A percentile compares a stretch with the other conserved stretches of the same genome.
phyloP scores from a whole-genome alignment of 352 stramenopile genomes.

The Globisporangium rhizosaccharum region DNA sequence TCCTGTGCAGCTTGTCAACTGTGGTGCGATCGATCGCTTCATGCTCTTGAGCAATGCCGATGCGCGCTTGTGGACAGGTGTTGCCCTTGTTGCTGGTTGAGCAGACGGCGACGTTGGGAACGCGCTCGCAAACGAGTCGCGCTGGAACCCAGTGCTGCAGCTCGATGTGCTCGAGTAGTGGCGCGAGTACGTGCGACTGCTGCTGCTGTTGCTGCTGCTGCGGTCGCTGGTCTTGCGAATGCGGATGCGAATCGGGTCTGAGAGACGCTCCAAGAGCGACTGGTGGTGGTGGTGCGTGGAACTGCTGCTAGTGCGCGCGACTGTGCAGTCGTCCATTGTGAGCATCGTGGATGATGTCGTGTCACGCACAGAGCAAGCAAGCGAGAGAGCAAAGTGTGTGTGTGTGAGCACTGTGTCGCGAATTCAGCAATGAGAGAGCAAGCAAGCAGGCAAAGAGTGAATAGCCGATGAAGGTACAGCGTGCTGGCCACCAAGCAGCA shows the following conservation, averaged over 20 bases:
- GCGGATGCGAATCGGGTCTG: slow-evolving; percentile 3
- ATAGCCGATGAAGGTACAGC: too few relatives aligned
- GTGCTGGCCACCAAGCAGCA: too few relatives aligned
- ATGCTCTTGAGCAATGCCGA: slow-evolving; percentile 5
- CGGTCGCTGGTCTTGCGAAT: slow-evolving; percentile 2
- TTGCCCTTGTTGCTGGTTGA: not conserved
- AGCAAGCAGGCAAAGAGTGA: too few relatives aligned
- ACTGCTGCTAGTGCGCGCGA: not conserved
- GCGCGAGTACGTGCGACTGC: slow-evolving; percentile 2
- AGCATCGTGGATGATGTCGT: not conserved
- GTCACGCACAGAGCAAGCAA: not conserved
- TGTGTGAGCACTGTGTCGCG: too few relatives aligned
- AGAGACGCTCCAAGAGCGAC: slow-evolving; percentile 4
- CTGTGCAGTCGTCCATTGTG: not conserved
- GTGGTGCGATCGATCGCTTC: slow-evolving; percentile 5
- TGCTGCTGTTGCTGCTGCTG: slow-evolving; percentile 1
- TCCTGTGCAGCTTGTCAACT: not conserved
- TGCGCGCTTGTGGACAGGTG: slow-evolving; percentile 1
- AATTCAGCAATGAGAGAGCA: too few relatives aligned
- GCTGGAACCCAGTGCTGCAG: slow-evolving; percentile 1
- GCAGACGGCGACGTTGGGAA: slow-evolving; percentile 8
- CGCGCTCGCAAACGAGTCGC: slow-evolving; percentile 12
- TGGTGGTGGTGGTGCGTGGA: not conserved
- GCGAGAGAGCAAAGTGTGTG: not conserved
- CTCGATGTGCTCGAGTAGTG: slow-evolving; percentile 1